phyloP scores from a whole-genome alignment of 2,329 filamentous ascomycete species.

The Teratosphaeria epicoccoides region DNA sequence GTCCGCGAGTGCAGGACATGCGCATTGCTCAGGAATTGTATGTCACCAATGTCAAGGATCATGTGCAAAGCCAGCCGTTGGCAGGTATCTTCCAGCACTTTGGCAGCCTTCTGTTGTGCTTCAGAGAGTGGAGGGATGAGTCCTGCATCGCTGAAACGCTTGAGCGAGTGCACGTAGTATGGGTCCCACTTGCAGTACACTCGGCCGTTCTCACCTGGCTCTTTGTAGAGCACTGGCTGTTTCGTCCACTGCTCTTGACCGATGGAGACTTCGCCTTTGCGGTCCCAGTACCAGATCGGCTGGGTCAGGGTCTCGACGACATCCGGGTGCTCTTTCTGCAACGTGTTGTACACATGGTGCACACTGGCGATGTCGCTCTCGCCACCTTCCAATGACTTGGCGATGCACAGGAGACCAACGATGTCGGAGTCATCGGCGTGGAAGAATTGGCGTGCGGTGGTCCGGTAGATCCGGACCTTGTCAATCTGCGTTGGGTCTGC shows the following conservation, averaged over 20 bases:
- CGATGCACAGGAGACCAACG: constrained; percentile 72
- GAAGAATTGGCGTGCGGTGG: constrained; percentile 75
- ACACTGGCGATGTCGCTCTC: constrained; percentile 72
- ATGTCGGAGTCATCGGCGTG: constrained; percentile 75
- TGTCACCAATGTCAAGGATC: constrained; percentile 76
- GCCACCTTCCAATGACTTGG: constrained; percentile 67
- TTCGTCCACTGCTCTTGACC: constrained; percentile 48
- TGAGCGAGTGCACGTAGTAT: constrained; percentile 70
- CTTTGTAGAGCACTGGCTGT: constrained; percentile 57
- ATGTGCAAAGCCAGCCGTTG: constrained; percentile 67
- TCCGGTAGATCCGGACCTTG: constrained; percentile 81
- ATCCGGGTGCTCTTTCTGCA: constrained; percentile 66
- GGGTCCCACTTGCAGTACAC: constrained; percentile 84
- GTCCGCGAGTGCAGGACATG: constrained; percentile 76
- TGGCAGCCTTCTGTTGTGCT: constrained; percentile 57
- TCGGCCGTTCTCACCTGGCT: constrained; percentile 47
- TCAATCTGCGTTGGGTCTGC: constrained; percentile 74
- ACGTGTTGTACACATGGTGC: constrained; percentile 74
- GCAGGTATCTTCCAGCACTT: constrained; percentile 67
- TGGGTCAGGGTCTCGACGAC: constrained; percentile 63
- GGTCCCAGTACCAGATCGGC: constrained; percentile 85
- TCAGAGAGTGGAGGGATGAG: constrained; percentile 65
- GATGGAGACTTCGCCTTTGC: constrained; percentile 68
- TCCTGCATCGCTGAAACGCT: constrained; percentile 59
- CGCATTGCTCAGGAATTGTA: constrained; percentile 73